Percentiles rank a stretch among this genome's conserved stretches.
Evolutionary conservation across 2,329 filamentous ascomycete species (phyloP).

Genomic region (Periconia macrospinosa): DNA sequence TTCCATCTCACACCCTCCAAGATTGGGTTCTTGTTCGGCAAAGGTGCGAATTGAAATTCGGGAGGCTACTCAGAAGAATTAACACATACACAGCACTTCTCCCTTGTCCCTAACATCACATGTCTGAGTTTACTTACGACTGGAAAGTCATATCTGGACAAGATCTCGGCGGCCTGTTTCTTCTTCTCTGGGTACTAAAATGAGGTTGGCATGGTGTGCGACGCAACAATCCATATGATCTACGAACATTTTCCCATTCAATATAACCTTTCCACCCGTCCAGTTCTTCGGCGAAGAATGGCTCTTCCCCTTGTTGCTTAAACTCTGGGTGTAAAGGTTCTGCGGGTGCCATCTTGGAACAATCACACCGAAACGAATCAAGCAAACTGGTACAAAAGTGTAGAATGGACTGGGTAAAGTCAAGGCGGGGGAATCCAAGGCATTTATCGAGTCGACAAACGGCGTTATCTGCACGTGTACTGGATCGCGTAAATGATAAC

Average conservation of each 20-base stretch:
- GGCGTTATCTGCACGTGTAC: too few species aligned
- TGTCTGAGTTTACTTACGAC: conserved; percentile 19
- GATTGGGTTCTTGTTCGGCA: conserved; percentile 49
- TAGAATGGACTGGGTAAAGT: too few species aligned
- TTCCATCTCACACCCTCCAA: conserved; percentile 52
- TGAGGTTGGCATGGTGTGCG: background rate
- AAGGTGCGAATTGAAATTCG: conserved; percentile 47
- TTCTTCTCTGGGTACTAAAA: conserved; percentile 68
- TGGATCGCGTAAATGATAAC: too few species aligned
- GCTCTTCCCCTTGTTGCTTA: conserved; percentile 25
- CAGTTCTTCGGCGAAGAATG: conserved; percentile 47
- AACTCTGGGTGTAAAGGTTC: conserved; percentile 35
- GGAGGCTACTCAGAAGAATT: conserved; percentile 31
- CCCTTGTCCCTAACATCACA: background rate
- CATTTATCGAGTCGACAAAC: too few species aligned
- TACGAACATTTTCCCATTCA: conserved; percentile 27
- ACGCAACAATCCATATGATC: too few species aligned
- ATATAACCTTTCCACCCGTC: conserved; percentile 60
- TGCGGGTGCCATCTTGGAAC: conserved; percentile 30
- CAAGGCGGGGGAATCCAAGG: too few species aligned
- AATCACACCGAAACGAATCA: background rate
- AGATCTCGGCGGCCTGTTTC: conserved; percentile 58
- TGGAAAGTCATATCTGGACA: conserved; percentile 56
- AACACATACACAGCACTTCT: background rate
- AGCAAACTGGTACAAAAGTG: too few species aligned